These are phyloP conservation scores for Graphilbum fragrans DNA, from an alignment of 2,329 filamentous ascomycete genomes.

Conservation along the genomic window DNA sequence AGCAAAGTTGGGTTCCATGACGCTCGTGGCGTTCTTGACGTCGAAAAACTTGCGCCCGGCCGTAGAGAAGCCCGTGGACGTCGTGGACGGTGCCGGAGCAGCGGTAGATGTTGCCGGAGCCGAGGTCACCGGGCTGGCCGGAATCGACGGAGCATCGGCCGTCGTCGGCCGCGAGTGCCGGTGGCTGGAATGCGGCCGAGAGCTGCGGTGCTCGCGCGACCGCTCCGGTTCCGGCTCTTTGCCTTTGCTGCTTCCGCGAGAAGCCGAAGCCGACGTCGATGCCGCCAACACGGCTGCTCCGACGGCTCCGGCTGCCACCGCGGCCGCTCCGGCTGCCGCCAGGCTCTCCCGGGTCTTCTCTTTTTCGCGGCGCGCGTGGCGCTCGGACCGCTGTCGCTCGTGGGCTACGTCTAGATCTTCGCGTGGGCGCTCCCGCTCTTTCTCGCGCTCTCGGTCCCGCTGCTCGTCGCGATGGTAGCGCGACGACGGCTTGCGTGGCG, in stretches of 20 bases:
- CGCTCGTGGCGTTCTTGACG: constrained; percentile 16
- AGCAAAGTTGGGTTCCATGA: constrained; percentile 17
- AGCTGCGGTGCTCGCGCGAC: constrained; percentile 12
- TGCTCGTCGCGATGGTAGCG: neutral
- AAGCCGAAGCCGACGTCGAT: neutral
- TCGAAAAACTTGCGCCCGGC: constrained; percentile 17
- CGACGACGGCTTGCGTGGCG: constrained; percentile 8
- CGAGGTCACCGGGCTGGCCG: neutral
- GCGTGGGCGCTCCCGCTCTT: constrained; percentile 2
- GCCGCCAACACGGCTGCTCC: constrained; percentile 14
- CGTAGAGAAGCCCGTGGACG: neutral
- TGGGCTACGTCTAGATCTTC: constrained; percentile 15
- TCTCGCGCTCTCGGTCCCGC: too few relatives aligned
- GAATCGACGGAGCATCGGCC: constrained; percentile 1
- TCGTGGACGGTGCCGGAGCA: neutral
- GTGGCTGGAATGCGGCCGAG: constrained; percentile 12
- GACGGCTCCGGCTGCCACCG: constrained; percentile 12
- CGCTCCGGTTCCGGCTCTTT: constrained; percentile 11
- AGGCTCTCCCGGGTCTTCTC: constrained; percentile 17
- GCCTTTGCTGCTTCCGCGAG: constrained; percentile 11
- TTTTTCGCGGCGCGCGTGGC: constrained; percentile 21
- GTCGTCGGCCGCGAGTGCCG: constrained; percentile 9
- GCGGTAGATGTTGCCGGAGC: constrained; percentile 3
- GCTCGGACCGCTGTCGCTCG: constrained; percentile 36
- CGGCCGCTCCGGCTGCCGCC: neutral